A percentile compares a stretch with the other conserved stretches of the same genome.
Evolutionary conservation across 176 grass and related monocot genomes (phyloP).

Genomic region (Zoysia pacifica): DNA sequence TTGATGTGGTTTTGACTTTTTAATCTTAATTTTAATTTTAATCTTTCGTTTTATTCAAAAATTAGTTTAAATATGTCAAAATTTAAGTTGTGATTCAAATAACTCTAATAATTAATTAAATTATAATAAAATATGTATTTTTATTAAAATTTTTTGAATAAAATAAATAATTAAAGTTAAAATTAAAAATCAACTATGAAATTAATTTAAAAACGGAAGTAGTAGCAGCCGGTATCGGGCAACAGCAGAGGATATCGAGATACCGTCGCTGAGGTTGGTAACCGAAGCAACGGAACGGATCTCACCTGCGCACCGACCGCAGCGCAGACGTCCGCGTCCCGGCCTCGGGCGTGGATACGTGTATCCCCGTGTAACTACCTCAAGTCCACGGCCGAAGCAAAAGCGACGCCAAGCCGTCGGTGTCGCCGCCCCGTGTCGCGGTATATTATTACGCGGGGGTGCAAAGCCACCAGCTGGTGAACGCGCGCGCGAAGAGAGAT

Average conservation of each 20-base stretch:
- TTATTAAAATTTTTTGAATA: too few species aligned
- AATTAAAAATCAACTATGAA: too few species aligned
- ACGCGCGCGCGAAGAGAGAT: neutral
- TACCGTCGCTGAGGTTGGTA: neutral
- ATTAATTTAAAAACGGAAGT: too few species aligned
- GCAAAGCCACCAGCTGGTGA: neutral
- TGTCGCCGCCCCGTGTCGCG: conserved; percentile 18
- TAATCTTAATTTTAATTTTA: too few species aligned
- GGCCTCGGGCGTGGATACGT: neutral
- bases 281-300: conserved; percentile 13
- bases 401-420: conserved; percentile 36
- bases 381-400: conserved; percentile 12
- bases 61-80: too few species aligned
- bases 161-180: too few species aligned
- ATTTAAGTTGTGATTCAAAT: too few species aligned
- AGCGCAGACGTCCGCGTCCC: neutral
- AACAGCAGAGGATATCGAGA: neutral
- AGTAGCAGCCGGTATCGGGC: too few species aligned
- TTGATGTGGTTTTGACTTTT: too few species aligned
- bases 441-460: conserved; percentile 28
- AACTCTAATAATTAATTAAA: too few species aligned
- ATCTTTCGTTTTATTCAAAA: too few species aligned
- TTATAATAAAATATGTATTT: too few species aligned
- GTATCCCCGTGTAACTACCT: conserved; percentile 14
- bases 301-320: neutral